A percentile compares a stretch with the other conserved stretches of the same genome.
Conservation (phyloP, 192 early-diverging fungal species). For the Rhizoclosmatium globosum region DNA sequence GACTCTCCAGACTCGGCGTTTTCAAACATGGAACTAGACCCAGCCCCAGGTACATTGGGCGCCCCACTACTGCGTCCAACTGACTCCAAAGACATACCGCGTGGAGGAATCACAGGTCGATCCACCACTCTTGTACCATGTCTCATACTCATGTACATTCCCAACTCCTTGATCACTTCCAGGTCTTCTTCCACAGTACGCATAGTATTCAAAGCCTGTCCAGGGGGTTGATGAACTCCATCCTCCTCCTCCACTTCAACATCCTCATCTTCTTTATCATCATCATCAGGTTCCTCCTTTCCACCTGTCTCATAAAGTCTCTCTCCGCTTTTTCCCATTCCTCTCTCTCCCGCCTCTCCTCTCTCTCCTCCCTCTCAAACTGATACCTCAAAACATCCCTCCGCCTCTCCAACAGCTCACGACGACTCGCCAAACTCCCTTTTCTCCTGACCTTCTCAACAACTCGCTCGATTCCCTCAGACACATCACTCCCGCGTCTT, state of each 20-base stretch:
- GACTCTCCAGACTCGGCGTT: no score
- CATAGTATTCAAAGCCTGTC: slow-evolving; percentile 23
- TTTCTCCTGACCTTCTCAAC: not conserved
- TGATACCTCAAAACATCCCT: no score
- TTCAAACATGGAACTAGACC: no score
- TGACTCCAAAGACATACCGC: not conserved
- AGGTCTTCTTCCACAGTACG: slow-evolving; percentile 8
- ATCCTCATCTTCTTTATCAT: no score
- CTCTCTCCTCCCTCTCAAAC: not conserved
- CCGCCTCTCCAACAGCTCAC: no score
- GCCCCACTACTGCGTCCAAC: not conserved
- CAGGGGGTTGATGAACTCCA: not conserved
- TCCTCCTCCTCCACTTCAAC: no score
- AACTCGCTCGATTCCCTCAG: not conserved
- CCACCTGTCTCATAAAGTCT: no score
- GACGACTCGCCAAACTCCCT: no score
- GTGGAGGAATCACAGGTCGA: not conserved
- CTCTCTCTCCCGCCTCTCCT: not conserved
- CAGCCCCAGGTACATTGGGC: no score
- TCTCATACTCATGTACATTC: slow-evolving; percentile 4
- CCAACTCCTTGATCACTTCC: slow-evolving; percentile 9
- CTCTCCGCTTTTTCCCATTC: not conserved
- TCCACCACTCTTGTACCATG: not conserved
- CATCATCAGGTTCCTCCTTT: no score
- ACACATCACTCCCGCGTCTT: not conserved